Conservation (phyloP, 2,329 filamentous ascomycete genomes). For the Fusarium albosuccineum region DNA sequence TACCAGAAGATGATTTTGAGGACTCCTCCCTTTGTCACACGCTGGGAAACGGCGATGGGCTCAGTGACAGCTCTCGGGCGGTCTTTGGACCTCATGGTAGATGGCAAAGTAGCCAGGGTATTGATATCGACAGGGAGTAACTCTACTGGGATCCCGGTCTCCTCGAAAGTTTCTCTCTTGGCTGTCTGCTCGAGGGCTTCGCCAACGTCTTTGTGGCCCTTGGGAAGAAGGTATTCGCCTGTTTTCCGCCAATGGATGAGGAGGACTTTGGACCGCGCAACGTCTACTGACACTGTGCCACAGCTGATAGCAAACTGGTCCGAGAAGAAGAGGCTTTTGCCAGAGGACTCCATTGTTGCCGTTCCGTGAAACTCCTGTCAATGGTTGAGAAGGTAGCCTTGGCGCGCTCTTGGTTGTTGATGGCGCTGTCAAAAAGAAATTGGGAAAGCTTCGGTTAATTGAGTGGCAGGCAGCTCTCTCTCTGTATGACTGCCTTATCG, state of each 20-base stretch:
- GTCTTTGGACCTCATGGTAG: neutral
- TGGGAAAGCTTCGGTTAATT: too few species aligned
- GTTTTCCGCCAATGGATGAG: constrained; percentile 7
- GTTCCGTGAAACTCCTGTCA: too few species aligned
- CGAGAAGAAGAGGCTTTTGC: constrained; percentile 5
- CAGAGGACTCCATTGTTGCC: neutral
- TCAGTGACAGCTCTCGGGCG: constrained; percentile 1
- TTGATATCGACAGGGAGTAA: constrained; percentile 5
- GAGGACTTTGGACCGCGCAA: neutral
- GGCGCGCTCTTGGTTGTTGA: too few species aligned
- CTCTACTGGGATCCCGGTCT: constrained; percentile 4
- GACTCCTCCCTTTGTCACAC: neutral
- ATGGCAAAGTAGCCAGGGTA: constrained; percentile 1
- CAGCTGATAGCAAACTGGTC: constrained; percentile 19
- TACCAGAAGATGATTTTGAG: constrained; percentile 29
- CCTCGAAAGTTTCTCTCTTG: constrained; percentile 18
- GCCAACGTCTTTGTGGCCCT: constrained; percentile 15
- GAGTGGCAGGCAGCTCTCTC: too few species aligned
- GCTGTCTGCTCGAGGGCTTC: constrained; percentile 12
- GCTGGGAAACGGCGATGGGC: constrained; percentile 18
- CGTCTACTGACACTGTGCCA: constrained; percentile 1
- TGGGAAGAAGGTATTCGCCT: constrained; percentile 20
- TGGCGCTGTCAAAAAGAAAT: too few species aligned
- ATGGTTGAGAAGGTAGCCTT: too few species aligned
- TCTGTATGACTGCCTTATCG: too few species aligned